Percentiles rank a stretch among this genome's conserved stretches.
Evolutionary conservation across 139 green algal genomes (phyloP).

Genomic region (Chlamydomonas sp.): DNA sequence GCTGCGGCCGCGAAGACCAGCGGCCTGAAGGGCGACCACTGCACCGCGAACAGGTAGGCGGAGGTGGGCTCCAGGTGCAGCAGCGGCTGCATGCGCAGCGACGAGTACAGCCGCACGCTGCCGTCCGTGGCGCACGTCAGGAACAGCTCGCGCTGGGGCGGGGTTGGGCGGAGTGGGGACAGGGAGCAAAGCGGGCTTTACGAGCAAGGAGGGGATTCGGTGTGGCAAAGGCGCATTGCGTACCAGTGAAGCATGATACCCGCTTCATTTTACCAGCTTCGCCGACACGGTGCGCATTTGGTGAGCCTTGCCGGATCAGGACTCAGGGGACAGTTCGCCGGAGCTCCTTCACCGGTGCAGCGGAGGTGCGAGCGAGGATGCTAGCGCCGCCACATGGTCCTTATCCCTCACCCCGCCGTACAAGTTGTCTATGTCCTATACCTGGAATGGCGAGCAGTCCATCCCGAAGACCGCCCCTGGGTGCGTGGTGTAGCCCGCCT

Average conservation of each 20-base stretch:
- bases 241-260: too few relatives aligned
- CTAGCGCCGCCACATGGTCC: too few relatives aligned
- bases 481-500: conserved; percentile 48
- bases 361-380: too few relatives aligned
- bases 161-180: background rate
- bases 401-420: too few relatives aligned
- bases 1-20: conserved; percentile 66
- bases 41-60: conserved; percentile 50
- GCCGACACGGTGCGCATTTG: too few relatives aligned
- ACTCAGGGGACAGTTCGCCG: too few relatives aligned
- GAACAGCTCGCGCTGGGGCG: conserved; percentile 54
- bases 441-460: conserved; percentile 64
- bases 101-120: conserved; percentile 60
- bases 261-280: too few relatives aligned
- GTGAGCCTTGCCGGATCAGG: too few relatives aligned
- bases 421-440: background rate
- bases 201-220: too few relatives aligned
- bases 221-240: too few relatives aligned
- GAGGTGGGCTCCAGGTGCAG: conserved; percentile 57
- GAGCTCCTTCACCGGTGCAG: too few relatives aligned
- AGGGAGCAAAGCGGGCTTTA: too few relatives aligned
- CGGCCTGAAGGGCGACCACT: conserved; percentile 70
- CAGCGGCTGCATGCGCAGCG: conserved; percentile 53
- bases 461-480: conserved; percentile 62
- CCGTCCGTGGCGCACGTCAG: conserved; percentile 65